These are phyloP conservation scores for Blastosporella zonata DNA, from an alignment of 1,284 basidiomycete species.

Conservation along the genomic window DNA sequence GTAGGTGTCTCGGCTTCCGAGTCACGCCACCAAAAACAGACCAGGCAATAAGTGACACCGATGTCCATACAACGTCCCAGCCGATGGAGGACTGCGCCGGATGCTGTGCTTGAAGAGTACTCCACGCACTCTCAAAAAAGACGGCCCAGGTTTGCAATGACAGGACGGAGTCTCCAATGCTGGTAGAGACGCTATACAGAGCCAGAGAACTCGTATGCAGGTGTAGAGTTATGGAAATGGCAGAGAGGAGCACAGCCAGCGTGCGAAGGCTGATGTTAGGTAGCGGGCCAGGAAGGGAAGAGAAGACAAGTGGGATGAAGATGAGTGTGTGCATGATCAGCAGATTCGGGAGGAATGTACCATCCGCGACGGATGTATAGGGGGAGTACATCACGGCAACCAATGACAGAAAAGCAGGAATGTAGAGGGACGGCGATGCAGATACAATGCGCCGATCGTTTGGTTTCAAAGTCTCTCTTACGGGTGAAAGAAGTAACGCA, in stretches of 20 bases:
- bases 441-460: background rate
- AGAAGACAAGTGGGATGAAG: constrained; percentile 47
- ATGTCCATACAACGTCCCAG: constrained; percentile 66
- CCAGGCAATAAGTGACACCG: constrained; percentile 39
- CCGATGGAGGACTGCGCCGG: constrained; percentile 67
- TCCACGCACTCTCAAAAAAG: constrained; percentile 23
- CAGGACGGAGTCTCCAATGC: background rate
- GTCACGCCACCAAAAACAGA: constrained; percentile 3
- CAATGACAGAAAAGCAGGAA: constrained; percentile 48
- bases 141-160: background rate
- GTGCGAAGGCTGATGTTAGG: constrained; percentile 23
- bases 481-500: constrained; percentile 45
- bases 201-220: constrained; percentile 30
- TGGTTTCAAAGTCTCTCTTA: constrained; percentile 12
- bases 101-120: constrained; percentile 51
- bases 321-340: constrained; percentile 63
- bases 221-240: constrained; percentile 38
- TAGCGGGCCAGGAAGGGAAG: constrained; percentile 17
- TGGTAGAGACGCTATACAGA: constrained; percentile 11
- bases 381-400: constrained; percentile 50
- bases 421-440: constrained; percentile 34
- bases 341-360: constrained; percentile 57
- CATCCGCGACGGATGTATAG: constrained; percentile 34
- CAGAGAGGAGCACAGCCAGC: constrained; percentile 40
- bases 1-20: background rate